Evolutionary conservation across 208 protist genomes (phyloP), one percentile per base, ranked within the genome.

Genomic region (Polymyxa betae): DNA sequence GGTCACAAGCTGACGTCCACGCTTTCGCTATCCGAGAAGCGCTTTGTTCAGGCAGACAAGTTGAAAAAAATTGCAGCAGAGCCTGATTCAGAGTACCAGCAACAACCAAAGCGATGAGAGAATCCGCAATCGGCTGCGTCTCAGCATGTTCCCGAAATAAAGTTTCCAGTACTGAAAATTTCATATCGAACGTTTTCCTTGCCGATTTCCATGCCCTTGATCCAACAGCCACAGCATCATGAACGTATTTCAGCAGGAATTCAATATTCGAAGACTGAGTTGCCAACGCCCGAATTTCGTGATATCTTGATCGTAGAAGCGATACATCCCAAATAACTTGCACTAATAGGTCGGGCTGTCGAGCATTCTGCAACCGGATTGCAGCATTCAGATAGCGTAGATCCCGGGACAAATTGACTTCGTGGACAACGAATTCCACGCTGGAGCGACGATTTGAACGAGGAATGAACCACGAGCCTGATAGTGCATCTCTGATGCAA

Each of bases 101-200:
- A 5, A 82, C 72, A 12, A 82, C 16, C 72, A 82, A 20, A 5
- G 72, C 5, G 16, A 82, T 35, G 16, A 82, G 5, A 5, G 72
- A 35, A 43, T 82, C 72, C 35, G 35, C n/a, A 5, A 82, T 5
- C 16, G 16, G 5, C 72, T 43, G 35, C 5, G 35, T 20, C 72
- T 82, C 72, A 20, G 10, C 72, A 43, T 82, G 72, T 5, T 82
- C 72, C 5, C 72, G n/a, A 20, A 82, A n/a, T n/a, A 82, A 43
- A 5, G n/a, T 43, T 35, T 5, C n/a, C 16, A 82, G 72, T 5
- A 5, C 35, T 35, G 5, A 5, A 82, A 82, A 35, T n/a, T 82
- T 82, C 16, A 5, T 35, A n/a, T 82, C 72, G 12, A 82, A 43
- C 5, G n/a, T n/a, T 35, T n/a, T 5, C 16, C 72, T 5, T 5